These are phyloP conservation scores for Fusarium citri DNA, from an alignment of 2,329 filamentous ascomycete species.

Conservation along the genomic window DNA sequence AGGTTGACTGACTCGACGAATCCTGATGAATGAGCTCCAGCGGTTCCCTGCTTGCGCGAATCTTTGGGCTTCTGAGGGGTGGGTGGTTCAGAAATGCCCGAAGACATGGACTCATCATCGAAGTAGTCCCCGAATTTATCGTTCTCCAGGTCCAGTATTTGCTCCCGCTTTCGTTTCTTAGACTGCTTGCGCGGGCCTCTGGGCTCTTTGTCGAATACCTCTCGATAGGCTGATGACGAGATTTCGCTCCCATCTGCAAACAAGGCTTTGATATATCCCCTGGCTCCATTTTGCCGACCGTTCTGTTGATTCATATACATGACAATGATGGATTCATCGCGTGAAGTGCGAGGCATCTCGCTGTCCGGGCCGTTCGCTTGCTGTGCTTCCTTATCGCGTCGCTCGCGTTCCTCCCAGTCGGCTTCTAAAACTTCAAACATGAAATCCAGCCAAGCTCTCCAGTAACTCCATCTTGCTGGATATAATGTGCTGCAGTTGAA, in stretches of 20 bases:
- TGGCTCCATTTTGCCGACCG: conserved; percentile 59
- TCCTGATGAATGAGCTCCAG: conserved; percentile 43
- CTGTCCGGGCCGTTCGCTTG: conserved; percentile 37
- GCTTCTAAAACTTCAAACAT: conserved; percentile 82
- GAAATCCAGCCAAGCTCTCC: conserved; percentile 82
- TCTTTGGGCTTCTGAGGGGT: conserved; percentile 56
- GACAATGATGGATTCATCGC: conserved; percentile 69
- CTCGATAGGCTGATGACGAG: conserved; percentile 66
- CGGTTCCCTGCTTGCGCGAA: conserved; percentile 32
- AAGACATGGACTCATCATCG: conserved; percentile 66
- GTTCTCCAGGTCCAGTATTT: conserved; percentile 67
- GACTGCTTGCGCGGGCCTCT: conserved; percentile 54
- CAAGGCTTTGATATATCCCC: conserved; percentile 72
- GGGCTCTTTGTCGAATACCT: conserved; percentile 75
- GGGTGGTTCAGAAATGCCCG: conserved; percentile 59
- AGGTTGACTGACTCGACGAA: conserved; percentile 68
- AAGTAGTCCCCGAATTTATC: conserved; percentile 70
- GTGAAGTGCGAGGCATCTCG: conserved; percentile 45
- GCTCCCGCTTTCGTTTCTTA: conserved; percentile 63
- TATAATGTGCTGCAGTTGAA: conserved; percentile 87
- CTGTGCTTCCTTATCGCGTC: conserved; percentile 57
- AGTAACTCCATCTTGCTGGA: conserved; percentile 81
- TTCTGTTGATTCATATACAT: conserved; percentile 65
- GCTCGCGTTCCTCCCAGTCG: conserved; percentile 72
- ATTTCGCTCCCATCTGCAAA: conserved; percentile 72